phyloP scores from a whole-genome alignment of 2,329 filamentous ascomycete genomes.

The Calonectria pseudoturangicola region DNA sequence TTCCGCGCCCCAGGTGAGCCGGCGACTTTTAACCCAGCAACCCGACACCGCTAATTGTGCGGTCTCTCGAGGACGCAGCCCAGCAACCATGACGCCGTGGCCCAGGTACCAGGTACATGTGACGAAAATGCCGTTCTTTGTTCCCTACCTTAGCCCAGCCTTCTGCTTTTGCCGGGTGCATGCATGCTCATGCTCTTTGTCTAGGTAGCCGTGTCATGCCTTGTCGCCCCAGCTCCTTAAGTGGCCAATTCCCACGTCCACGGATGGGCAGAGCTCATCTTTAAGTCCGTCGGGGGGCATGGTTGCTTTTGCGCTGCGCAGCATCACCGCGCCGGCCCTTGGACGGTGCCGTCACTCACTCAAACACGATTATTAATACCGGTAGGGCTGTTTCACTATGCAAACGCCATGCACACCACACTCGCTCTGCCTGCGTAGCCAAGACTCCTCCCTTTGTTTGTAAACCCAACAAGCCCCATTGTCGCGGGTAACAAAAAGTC shows the following conservation, averaged over 20 bases:
- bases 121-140: conserved; percentile 1
- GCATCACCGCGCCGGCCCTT: neutral
- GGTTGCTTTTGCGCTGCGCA: conserved; percentile 39
- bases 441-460: neutral
- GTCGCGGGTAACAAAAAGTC: conserved; percentile 24
- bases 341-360: no score
- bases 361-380: conserved; percentile 7
- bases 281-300: conserved; percentile 41
- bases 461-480: conserved; percentile 12
- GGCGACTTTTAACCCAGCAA: conserved; percentile 38
- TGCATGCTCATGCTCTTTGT: conserved; percentile 7
- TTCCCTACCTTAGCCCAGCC: conserved; percentile 14
- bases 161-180: conserved; percentile 23
- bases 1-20: conserved; percentile 23
- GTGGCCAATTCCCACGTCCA: conserved; percentile 19
- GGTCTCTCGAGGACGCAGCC: conserved; percentile 17
- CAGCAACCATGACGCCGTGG: conserved; percentile 25
- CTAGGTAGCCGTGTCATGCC: conserved; percentile 1
- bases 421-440: neutral
- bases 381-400: conserved; percentile 26
- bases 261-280: conserved; percentile 13
- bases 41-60: conserved; percentile 35
- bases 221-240: conserved; percentile 8
- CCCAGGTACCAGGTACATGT: conserved; percentile 37
- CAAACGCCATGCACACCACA: conserved; percentile 15